Evolutionary conservation across 331 rosid genomes (phyloP), one percentile per base, ranked within the genome.

Genomic region (Dryas integrifolia): DNA sequence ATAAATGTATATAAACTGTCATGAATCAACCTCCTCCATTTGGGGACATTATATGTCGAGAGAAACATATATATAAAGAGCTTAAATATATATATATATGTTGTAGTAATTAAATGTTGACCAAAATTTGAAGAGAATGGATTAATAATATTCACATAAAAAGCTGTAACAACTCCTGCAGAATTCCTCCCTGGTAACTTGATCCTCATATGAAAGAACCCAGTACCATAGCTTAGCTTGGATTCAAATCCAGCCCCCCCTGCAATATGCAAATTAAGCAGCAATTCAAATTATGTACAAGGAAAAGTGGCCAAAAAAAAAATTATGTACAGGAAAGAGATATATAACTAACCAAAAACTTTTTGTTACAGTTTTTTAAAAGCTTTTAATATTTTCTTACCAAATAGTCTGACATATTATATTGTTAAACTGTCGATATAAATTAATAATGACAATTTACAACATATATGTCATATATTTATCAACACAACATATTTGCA

Each of bases 241-340:
- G 97, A 88, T 70, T 55, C 83, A 77, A 90, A 82, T 3, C 95
- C 90, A 55, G 92, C 82, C 38, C 97, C 95, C 38, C 97, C 95
- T 84, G 56, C 43, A 53, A 18, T 56, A 15, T 21, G 6, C 73
- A 58, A 10, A 1, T 56, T 44, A 1, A 8, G 5, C 4, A n/a
- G 40, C 41, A 30, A 40, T 6, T 62, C 63, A 58, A 62, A 39
- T 59, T 5, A 65, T 15, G 43, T 47, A 30, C 61, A 6, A 21
- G 18, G 16, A 5, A 70, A 6, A 18, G 21, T 18, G 21, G 21
- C 21, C 21, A 18, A 18, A 18, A 18, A 18, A 18, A 18, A 58
- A 62, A 39, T 59, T 11, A 65, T 15, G 43, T 47, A 30, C 61
- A 6, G 18, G 16, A 5, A 70, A 6, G 9, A 5, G 15, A 21